Evolutionary conservation across 495 filamentous ascomycete genomes (phyloP), one percentile per base, ranked within the genome.

Genomic region (Tuber microsphaerosporum): DNA sequence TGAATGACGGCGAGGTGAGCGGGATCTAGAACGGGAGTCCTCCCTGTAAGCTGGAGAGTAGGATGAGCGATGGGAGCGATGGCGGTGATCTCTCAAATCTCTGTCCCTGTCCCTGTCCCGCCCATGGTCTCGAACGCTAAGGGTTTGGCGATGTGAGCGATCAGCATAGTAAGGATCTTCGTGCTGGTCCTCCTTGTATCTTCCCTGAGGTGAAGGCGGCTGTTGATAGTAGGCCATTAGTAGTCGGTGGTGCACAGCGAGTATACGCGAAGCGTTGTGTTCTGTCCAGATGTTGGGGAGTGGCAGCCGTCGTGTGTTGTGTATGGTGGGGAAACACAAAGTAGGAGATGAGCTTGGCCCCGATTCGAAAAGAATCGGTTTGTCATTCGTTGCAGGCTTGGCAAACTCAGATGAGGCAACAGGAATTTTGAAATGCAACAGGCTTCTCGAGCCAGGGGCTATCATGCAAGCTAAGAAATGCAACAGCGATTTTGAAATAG

Each of bases 151-250:
- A 72, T 75, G 71, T n/a, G 74, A 34, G 71, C 41, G 77, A 71
- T 79, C 73, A 34, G 41, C 37, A 46, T 31, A 73, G 51, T 80
- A 78, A 16, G 73, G 45, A 26, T 80, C 78, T 61, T 76, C 68
- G 71, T 78, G 72, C n/a, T 46, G n/a, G 69, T 41, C 74, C 16
- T 46, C 44, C 7, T 76, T n/a, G 74, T 76, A 76, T 14, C 42
- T 48, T 70, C 71, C 71, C 48, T 48, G 71, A 20, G 79, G 77
- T 26, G 79, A 75, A 3, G 41, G 69, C 34, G 68, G 72, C n/a
- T 79, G 79, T 31, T 75, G 74, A 70, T 81, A 74, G 43, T 80
- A 80, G n/a, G 74, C 56, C 79, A 81, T 81, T 1, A 65, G 56
- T 65, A 34, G 14, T 65, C 26, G 8, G 56, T 65, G 14, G 56